Conservation (phyloP, 805 yeast species). For the Debaryomyces hansenii region DNA sequence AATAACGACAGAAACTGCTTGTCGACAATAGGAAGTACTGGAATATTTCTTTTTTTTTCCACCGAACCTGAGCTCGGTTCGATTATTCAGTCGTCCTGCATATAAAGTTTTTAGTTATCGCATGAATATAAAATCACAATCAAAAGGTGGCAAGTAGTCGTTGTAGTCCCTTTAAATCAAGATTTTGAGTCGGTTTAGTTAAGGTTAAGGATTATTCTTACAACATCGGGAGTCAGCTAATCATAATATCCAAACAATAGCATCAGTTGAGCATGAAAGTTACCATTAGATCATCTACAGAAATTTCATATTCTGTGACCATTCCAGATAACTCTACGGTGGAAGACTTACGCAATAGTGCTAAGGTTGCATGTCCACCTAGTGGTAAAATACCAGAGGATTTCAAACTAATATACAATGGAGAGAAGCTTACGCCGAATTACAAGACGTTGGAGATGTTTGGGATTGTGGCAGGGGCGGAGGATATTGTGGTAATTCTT, state of each 20-base stretch:
- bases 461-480: conserved; percentile 14
- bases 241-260: neutral
- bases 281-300: conserved; percentile 48
- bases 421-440: conserved; percentile 34
- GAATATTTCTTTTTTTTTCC: too few relatives aligned
- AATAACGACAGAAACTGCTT: too few relatives aligned
- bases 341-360: conserved; percentile 48
- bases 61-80: too few relatives aligned
- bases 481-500: conserved; percentile 21
- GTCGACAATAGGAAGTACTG: too few relatives aligned
- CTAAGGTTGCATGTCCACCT: conserved; percentile 43
- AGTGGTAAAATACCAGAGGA: conserved; percentile 31
- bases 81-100: neutral
- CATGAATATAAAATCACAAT: neutral
- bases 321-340: conserved; percentile 54
- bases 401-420: conserved; percentile 41
- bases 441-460: conserved; percentile 21
- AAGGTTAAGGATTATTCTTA: too few relatives aligned
- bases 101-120: neutral
- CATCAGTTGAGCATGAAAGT: conserved; percentile 41
- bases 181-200: too few relatives aligned
- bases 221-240: too few relatives aligned
- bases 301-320: conserved; percentile 44
- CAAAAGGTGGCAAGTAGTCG: neutral
- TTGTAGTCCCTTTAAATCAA: too few relatives aligned